Evolutionary conservation across 2,329 filamentous ascomycete genomes (phyloP).

Genomic region (Rutstroemia sydowiana): DNA sequence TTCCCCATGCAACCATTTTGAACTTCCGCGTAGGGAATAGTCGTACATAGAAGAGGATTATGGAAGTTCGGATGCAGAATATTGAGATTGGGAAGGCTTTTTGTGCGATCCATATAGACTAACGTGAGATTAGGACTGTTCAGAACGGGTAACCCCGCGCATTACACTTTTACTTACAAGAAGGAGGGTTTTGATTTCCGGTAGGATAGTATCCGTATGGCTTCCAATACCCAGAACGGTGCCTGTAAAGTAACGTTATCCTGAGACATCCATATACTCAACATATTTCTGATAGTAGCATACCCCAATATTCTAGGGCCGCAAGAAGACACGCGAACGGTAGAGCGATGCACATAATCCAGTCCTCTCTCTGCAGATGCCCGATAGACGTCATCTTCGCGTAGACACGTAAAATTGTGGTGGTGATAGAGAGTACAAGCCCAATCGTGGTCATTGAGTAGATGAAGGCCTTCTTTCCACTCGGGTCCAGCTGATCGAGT

Average conservation of each 20-base stretch:
- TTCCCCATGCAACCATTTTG: not conserved
- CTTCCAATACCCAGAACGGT: not conserved
- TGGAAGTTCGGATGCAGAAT: not conserved
- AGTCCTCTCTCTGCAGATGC: not conserved
- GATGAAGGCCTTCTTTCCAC: not conserved
- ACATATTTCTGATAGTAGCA: not conserved
- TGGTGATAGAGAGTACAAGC: not conserved
- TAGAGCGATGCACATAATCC: not conserved
- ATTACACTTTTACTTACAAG: not conserved
- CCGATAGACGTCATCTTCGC: not conserved
- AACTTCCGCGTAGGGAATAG: not conserved
- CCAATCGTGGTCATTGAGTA: not conserved
- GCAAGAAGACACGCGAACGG: not conserved
- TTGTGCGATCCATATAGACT: not conserved
- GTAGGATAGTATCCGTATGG: not conserved
- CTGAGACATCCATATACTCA: not conserved
- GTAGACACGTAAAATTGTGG: not conserved
- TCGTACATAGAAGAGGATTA: not conserved
- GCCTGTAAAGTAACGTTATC: not conserved
- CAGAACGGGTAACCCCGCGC: not conserved
- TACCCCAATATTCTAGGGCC: not conserved
- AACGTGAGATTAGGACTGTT: not conserved
- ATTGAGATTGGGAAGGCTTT: not conserved
- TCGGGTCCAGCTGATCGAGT: not conserved
- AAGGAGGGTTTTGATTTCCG: not conserved